Evolutionary conservation across 2,329 filamentous ascomycete genomes (phyloP).

Genomic region (Coniella vitis): DNA sequence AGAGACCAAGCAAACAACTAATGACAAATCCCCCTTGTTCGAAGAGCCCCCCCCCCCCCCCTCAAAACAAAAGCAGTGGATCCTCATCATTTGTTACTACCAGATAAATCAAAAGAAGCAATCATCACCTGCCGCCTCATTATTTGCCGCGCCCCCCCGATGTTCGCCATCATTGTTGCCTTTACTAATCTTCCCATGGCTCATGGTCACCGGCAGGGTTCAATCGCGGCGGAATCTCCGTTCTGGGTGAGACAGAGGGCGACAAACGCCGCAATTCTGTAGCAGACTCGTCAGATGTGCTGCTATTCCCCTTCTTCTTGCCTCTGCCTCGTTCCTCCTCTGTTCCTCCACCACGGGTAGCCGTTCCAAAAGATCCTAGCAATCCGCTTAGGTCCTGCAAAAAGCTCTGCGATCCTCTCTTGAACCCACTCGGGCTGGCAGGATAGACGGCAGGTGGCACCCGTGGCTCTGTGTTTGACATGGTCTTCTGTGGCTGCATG

Average conservation of each 20-base stretch:
- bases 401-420: conserved; percentile 50
- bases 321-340: not conserved
- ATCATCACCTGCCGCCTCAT: too few relatives aligned
- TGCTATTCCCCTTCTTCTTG: not conserved
- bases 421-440: conserved; percentile 37
- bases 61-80: too few relatives aligned
- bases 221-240: not conserved
- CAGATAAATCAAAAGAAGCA: too few relatives aligned
- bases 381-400: conserved; percentile 53
- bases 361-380: conserved; percentile 33
- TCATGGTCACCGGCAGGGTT: too few relatives aligned
- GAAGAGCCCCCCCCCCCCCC: too few relatives aligned
- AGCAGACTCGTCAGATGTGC: conserved; percentile 17
- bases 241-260: conserved; percentile 9
- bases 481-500: conserved; percentile 34
- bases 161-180: not conserved
- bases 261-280: conserved; percentile 34
- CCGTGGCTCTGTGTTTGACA: conserved; percentile 31
- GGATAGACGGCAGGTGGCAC: conserved; percentile 36
- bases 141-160: too few relatives aligned
- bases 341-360: not conserved
- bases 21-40: too few relatives aligned
- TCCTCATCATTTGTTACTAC: too few relatives aligned
- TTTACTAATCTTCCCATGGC: too few relatives aligned
- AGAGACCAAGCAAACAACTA: not conserved